Evolutionary conservation across 768 basidiomycete species (phyloP).

Genomic region (Suillus decipiens): DNA sequence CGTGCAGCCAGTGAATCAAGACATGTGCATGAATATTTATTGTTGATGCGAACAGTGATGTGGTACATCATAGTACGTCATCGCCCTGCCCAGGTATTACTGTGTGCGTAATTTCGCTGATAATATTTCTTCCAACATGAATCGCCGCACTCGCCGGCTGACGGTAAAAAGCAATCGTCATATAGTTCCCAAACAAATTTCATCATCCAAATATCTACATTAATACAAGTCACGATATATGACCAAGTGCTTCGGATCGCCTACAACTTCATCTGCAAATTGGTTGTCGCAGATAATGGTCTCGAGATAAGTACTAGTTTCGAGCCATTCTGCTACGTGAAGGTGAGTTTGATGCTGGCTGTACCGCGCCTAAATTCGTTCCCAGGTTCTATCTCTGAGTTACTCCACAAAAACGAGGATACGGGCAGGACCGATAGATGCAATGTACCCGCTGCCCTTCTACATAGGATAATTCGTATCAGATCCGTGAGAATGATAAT

Average conservation of each 20-base stretch:
- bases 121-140: conserved; percentile 5
- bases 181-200: neutral
- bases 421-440: neutral
- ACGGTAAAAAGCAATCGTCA: no score
- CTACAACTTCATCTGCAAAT: neutral
- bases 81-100: no score
- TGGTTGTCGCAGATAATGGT: neutral
- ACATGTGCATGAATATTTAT: neutral
- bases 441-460: neutral
- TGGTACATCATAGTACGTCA: neutral
- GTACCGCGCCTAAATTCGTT: neutral
- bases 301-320: neutral
- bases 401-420: neutral
- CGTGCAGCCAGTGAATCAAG: no score
- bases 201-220: neutral
- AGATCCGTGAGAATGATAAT: conserved; percentile 28
- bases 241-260: neutral
- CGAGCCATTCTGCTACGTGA: neutral
- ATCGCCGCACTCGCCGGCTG: no score
- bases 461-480: neutral
- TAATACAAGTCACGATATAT: neutral
- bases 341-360: neutral
- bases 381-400: neutral
- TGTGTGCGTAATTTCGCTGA: neutral
- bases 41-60: neutral